Evolutionary conservation across 495 filamentous ascomycete genomes (phyloP), one percentile per base, ranked within the genome.

Genomic region (Podospora anserina): DNA sequence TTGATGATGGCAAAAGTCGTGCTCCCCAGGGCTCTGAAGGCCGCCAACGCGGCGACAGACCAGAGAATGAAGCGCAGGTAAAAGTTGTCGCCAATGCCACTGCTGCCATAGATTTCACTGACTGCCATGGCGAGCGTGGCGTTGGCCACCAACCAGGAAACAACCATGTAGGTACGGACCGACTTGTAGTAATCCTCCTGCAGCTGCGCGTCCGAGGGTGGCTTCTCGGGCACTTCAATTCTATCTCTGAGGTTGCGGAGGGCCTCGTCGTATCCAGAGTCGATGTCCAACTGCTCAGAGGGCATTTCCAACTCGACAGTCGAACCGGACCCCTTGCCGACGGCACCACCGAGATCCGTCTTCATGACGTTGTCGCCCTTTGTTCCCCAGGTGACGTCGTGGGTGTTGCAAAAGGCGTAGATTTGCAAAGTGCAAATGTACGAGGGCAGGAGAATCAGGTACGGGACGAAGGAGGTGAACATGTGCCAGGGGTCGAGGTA

Each of bases 401-500:
- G 95, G 54, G 95, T 96, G 84, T 99, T 99, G 85, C 95, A 99
- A 79, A 99, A 98, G 49, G 95, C 95, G 83, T 99, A 99, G 54
- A 98, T 93, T 78, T 98, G 96, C 30, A 99, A 82, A 0, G 92
- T 97, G 84, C 95, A 97, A 80, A 99, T 96, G 82, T 98, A 99
- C 60, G 83, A 87, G 0, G 95, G 95, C 27, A 99, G 83, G 30
- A 99, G 87, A 61, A 92, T 84, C 75, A 98, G 97, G 83, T 99
- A 99, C 78, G 97, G 94, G n/a, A 86, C 85, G 0, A 91, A 89
- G 1, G 88, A 91, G 32, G 96, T 99, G 80, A 98, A 91, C 93
- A 99, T 96, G 82, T 99, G 95, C 96, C 96, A 99, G 0, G 96
- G 96, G 74, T 98, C 96, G 28, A 97, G 88, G 80, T 98, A 99